Conservation (phyloP, 345 rosid species). For the Ailanthus altissimus region DNA sequence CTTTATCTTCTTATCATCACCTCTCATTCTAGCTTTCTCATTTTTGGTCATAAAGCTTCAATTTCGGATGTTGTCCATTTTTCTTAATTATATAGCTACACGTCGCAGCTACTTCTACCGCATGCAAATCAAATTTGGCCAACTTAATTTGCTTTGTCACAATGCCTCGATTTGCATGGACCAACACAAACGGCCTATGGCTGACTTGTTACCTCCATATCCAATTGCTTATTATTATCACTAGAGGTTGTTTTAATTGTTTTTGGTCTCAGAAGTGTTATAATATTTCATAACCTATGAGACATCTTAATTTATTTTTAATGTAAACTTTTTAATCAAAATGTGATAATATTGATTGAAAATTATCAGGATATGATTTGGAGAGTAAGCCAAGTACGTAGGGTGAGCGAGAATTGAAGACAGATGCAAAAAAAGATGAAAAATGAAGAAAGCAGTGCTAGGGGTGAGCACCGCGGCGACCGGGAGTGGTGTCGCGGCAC, state of each 20-base stretch:
- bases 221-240: background rate
- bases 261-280: background rate
- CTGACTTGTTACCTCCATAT: background rate
- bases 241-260: background rate
- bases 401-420: too few relatives aligned
- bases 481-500: too few relatives aligned
- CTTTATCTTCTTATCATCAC: background rate
- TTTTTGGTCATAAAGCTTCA: constrained; percentile 11
- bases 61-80: background rate
- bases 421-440: too few relatives aligned
- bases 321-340: too few relatives aligned
- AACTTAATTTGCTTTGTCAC: background rate
- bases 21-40: background rate
- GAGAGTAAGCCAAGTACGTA: too few relatives aligned
- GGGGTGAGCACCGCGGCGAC: too few relatives aligned
- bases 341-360: too few relatives aligned
- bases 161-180: background rate
- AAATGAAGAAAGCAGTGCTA: too few relatives aligned
- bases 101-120: background rate
- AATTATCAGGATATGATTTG: too few relatives aligned
- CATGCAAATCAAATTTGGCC: background rate
- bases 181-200: background rate
- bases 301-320: background rate
- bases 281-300: background rate
- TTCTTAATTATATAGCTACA: background rate